These are phyloP conservation scores for Chrysanthemum seticuspe DNA, from an alignment of 129 eudicot species.

Conservation along the genomic window DNA sequence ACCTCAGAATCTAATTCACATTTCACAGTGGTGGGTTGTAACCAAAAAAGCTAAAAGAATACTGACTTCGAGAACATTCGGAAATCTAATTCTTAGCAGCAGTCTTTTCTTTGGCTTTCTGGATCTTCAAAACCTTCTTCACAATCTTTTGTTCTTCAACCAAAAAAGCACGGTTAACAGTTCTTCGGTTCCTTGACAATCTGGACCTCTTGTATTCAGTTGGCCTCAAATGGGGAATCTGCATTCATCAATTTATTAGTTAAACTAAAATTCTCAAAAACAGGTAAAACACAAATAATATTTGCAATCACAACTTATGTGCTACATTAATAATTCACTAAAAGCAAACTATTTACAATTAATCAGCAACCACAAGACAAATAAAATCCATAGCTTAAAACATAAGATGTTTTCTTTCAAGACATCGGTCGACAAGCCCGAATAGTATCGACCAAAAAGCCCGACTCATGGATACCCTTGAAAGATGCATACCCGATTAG, in stretches of 20 bases:
- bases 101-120: constrained; percentile 69
- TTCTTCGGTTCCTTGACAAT: constrained; percentile 68
- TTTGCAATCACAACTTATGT: no score
- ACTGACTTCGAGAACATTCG: constrained; percentile 11
- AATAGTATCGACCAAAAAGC: background rate
- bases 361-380: background rate
- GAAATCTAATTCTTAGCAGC: constrained; percentile 51
- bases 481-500: background rate
- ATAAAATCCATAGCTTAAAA: background rate
- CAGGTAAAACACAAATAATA: background rate
- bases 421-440: background rate
- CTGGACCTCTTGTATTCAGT: constrained; percentile 85
- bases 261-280: background rate
- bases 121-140: constrained; percentile 92
- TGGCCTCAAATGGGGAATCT: constrained; percentile 89
- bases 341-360: background rate
- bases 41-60: constrained; percentile 21
- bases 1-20: constrained; percentile 21
- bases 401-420: background rate
- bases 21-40: constrained; percentile 19
- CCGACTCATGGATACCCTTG: background rate
- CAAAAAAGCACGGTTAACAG: constrained; percentile 77
- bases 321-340: no score
- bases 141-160: constrained; percentile 91
- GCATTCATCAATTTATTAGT: background rate